A percentile compares a stretch with the other conserved stretches of the same genome.
Conservation (phyloP, 179 eudicot genomes). For the Amaranthus tricolor region DNA sequence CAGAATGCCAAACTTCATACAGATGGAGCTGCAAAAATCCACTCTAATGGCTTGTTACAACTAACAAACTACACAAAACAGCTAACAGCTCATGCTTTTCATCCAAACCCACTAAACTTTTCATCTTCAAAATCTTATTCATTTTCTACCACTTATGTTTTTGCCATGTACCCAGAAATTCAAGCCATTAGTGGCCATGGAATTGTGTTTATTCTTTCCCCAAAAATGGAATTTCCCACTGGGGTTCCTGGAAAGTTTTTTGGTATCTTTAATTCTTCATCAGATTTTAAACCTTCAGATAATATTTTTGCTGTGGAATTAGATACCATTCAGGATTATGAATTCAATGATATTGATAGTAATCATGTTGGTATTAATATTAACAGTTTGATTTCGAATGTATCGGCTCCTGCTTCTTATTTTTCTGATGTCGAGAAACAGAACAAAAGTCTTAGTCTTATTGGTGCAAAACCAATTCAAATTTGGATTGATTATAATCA, state of each 20-base stretch:
- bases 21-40: conserved; percentile 37
- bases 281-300: conserved; percentile 21
- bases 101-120: conserved; percentile 25
- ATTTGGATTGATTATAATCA: conserved; percentile 46
- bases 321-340: conserved; percentile 29
- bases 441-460: conserved; percentile 25
- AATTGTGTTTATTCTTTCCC: conserved; percentile 38
- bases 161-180: conserved; percentile 40
- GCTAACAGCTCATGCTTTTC: conserved; percentile 31
- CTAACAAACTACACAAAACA: conserved; percentile 35
- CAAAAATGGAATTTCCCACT: conserved; percentile 25
- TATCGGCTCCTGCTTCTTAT: conserved; percentile 28
- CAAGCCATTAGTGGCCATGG: conserved; percentile 31
- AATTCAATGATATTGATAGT: conserved; percentile 30
- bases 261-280: conserved; percentile 34
- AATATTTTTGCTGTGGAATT: conserved; percentile 40
- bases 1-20: conserved; percentile 22
- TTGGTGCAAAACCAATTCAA: conserved; percentile 36
- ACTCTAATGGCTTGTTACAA: conserved; percentile 40
- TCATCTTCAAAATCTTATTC: conserved; percentile 26
- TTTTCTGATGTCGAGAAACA: conserved; percentile 7
- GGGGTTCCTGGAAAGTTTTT: conserved; percentile 25
- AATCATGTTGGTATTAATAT: conserved; percentile 47
- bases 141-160: conserved; percentile 39
- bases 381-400: conserved; percentile 32